Evolutionary conservation across 106 monocot species (phyloP).

Genomic region (Dendrobium catenatum): DNA sequence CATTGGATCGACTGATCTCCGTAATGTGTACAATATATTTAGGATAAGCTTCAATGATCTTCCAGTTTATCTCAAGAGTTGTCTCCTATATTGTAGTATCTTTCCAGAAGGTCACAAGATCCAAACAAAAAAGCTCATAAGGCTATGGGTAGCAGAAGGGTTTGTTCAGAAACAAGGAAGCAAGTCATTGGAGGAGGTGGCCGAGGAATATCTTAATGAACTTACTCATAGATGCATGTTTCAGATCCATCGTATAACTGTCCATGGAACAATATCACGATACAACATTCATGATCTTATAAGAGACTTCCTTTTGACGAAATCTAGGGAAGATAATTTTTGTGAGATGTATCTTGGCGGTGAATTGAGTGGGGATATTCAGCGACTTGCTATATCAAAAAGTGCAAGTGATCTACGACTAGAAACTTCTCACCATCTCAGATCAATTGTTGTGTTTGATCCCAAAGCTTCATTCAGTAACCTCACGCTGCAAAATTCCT

Average conservation of each 20-base stretch:
- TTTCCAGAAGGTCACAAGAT: conserved; percentile 22
- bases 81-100: conserved; percentile 3
- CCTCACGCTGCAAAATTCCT: neutral
- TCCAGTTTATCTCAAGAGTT: neutral
- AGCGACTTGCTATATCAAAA: neutral
- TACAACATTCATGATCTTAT: neutral
- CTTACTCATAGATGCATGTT: too few species aligned
- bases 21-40: neutral
- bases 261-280: too few species aligned
- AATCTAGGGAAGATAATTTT: neutral
- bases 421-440: neutral
- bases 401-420: neutral
- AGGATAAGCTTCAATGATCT: neutral
- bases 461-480: neutral
- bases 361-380: neutral
- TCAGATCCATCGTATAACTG: neutral
- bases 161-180: conserved; percentile 6
- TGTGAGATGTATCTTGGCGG: neutral
- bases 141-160: conserved; percentile 35
- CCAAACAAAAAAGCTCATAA: conserved; percentile 6
- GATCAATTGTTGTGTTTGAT: neutral
- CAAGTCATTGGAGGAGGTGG: conserved; percentile 18
- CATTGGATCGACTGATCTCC: neutral
- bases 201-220: conserved; percentile 16
- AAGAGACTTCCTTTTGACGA: neutral